Conservation (phyloP, 2,329 filamentous ascomycete species). For the Pyrenophora seminiperda region DNA sequence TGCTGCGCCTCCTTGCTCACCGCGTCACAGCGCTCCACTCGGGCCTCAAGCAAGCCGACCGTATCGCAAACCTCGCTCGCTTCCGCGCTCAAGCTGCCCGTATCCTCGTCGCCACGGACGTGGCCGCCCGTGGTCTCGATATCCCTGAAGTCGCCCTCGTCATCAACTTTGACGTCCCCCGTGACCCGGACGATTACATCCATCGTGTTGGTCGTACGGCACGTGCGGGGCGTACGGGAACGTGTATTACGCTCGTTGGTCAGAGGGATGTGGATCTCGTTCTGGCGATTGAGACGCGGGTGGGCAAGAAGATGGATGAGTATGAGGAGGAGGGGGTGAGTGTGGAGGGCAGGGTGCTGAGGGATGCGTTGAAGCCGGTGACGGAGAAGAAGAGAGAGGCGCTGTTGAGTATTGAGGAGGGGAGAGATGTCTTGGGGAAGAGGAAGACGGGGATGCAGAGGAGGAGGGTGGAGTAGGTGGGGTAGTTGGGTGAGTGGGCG, state of each 20-base stretch:
- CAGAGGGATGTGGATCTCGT: constrained; percentile 91
- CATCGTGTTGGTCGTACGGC: constrained; percentile 95
- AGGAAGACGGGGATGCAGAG: constrained; percentile 54
- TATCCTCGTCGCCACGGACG: constrained; percentile 92
- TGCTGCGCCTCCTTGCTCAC: constrained; percentile 83
- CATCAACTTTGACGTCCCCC: constrained; percentile 92
- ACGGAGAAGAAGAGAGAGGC: constrained; percentile 96
- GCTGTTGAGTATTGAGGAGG: constrained; percentile 86
- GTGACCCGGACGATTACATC: constrained; percentile 97
- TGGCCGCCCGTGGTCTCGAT: constrained; percentile 91
- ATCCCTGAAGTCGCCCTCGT: constrained; percentile 91
- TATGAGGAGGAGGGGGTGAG: constrained; percentile 92
- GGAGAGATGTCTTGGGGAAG: constrained; percentile 89
- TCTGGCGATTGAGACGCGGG: constrained; percentile 84
- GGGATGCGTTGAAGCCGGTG: constrained; percentile 85
- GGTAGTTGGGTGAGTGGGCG: no score
- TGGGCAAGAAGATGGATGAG: constrained; percentile 77
- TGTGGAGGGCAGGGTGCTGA: constrained; percentile 85
- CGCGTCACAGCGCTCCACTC: constrained; percentile 92
- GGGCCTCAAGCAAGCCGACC: constrained; percentile 79
- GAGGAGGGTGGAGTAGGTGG: constrained; percentile 18
- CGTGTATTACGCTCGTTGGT: constrained; percentile 85
- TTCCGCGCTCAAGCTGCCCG: constrained; percentile 89
- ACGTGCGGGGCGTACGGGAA: constrained; percentile 82
- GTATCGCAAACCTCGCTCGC: constrained; percentile 83